Base-by-base conservation (phyloP, 2,329 filamentous ascomycete genomes). In the Teratosphaeria zuluensis region DNA sequence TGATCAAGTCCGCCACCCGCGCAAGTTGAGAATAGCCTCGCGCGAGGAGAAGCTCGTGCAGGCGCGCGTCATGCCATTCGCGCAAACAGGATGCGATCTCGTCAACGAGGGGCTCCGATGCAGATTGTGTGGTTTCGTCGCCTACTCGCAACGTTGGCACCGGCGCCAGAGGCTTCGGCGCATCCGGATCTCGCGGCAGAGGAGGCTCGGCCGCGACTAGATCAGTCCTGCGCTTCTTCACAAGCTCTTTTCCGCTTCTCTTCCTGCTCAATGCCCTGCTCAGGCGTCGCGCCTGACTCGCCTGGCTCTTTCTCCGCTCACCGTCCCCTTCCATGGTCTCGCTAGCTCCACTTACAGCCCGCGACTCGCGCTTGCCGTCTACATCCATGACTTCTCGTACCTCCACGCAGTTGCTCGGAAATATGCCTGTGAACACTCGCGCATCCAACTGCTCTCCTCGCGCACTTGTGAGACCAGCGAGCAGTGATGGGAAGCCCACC, bases 101-200 rank as follows among this genome's bases (percentile, higher is more conserved):
- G 74, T 99, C 94, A 28, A 99, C 92, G 61, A 99, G 76, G 2
- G 94, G 94, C 72, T 99, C 95, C 8, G 89, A 86, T 16, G 84
- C 80, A 5, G 91, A 96, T 0, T 90, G 95, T 1, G 92, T 90
- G 1, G 91, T 96, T 77, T 99, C 94, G 70, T 99, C 94, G 59
- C 94, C 94, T 71, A 99, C 92, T 74, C 96, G 96, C 56, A 99
- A 81, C 88, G 97, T 94, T 4, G 94, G 94, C 8, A 99, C 92
- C 0, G 94, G 94, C 11, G 95, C 95, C 11, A 90, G 84, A 32
- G 92, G 94, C 66, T 90, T 90, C 11, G 86, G 85, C 28, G 79
- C 83, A 69, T 83, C 80, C 1, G 86, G 85, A 66, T 91, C 84
- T 62, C 86, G 83, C 63, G 77, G 75, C 54, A 66, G 30, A 38